Base-by-base conservation (phyloP, 345 rosid species). In the Zanthoxylum bungeanum region DNA sequence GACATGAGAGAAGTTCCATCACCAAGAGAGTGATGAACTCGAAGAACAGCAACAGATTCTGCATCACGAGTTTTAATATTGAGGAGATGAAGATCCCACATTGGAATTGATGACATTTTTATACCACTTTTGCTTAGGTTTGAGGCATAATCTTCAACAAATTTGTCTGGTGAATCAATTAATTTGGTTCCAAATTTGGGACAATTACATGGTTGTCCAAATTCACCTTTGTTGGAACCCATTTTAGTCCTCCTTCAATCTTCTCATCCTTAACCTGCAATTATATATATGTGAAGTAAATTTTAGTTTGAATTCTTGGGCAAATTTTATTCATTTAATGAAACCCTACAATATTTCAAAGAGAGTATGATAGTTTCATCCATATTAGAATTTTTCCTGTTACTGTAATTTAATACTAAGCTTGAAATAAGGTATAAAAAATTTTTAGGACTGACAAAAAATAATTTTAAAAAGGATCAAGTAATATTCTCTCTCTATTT, bases 81-180 rank as follows among this genome's bases (percentile, higher is more conserved):
- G 40, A 85, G 76, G 68, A 85, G 58, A 49, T 81, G 89, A 46
- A 78, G 19, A 53, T 85, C 87, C 85, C 85, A 81, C 39, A 83
- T 70, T 1, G 87, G 89, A 46, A 71, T 16, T 17, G 11, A 66
- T 1, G 89, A 70, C 49, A 17, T 9, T 64, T 70, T 63, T 10
- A 81, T 71, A 1, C 62, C 53, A 22, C 73, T 79, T 56, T 53
- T 60, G 31, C 64, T 75, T 4, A 75, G 60, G 64, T 69, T 37
- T 9, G 72, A 53, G 28, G 76, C 24, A 46, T 81, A 85, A 69
- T 83, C 84, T 22, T 83, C 85, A 19, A 81, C 49, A 36, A 77
- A 66, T 42, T 66, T 60, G 33, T 81, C 78, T 1, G 80, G 27
- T 7, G 81, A 68, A 2, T 60, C 64, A 0, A 66, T 31, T 42